Percentiles rank a stretch among this genome's conserved stretches.
Evolutionary conservation across 2,329 filamentous ascomycete species (phyloP).

Genomic region (Trichoderma koningii): DNA sequence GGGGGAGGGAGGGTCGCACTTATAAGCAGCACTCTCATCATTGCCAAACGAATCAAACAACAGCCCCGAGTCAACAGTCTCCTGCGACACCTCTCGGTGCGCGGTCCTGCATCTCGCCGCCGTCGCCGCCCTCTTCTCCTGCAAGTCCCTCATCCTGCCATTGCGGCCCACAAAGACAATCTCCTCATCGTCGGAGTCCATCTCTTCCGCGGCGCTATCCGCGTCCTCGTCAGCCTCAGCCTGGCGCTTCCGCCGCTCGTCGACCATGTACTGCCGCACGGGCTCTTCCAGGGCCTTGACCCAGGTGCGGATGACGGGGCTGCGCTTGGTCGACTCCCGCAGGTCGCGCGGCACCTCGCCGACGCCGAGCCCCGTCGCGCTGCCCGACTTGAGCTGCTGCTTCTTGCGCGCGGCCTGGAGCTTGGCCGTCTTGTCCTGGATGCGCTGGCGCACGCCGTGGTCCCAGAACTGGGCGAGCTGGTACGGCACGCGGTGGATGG

Average conservation of each 20-base stretch:
- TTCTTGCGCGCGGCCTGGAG: slow-evolving; percentile 49
- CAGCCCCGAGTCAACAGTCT: slow-evolving; percentile 63
- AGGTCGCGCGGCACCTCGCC: slow-evolving; percentile 76
- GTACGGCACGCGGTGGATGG: slow-evolving; percentile 78
- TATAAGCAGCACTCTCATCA: slow-evolving; percentile 77
- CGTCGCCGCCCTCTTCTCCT: slow-evolving; percentile 45
- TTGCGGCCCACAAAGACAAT: slow-evolving; percentile 82
- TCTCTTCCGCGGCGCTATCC: slow-evolving; percentile 42
- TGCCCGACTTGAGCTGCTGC: slow-evolving; percentile 47
- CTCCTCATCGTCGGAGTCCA: slow-evolving; percentile 70
- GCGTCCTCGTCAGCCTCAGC: slow-evolving; percentile 28
- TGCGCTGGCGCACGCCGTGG: slow-evolving; percentile 51
- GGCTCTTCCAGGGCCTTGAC: slow-evolving; percentile 84
- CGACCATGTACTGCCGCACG: slow-evolving; percentile 73
- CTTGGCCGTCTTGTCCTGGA: slow-evolving; percentile 49
- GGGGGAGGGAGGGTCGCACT: slow-evolving; percentile 55
- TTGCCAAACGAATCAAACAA: slow-evolving; percentile 79
- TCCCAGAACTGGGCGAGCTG: slow-evolving; percentile 89
- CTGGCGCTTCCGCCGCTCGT: slow-evolving; percentile 38
- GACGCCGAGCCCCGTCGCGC: slow-evolving; percentile 47
- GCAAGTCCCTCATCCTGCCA: slow-evolving; percentile 57
- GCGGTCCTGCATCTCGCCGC: slow-evolving; percentile 51
- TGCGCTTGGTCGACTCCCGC: slow-evolving; percentile 76
- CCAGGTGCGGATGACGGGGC: slow-evolving; percentile 74
- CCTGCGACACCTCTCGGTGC: slow-evolving; percentile 55